Evolutionary conservation across 805 yeast species (phyloP).

Genomic region (Isabelozyma pseudorhagii): DNA sequence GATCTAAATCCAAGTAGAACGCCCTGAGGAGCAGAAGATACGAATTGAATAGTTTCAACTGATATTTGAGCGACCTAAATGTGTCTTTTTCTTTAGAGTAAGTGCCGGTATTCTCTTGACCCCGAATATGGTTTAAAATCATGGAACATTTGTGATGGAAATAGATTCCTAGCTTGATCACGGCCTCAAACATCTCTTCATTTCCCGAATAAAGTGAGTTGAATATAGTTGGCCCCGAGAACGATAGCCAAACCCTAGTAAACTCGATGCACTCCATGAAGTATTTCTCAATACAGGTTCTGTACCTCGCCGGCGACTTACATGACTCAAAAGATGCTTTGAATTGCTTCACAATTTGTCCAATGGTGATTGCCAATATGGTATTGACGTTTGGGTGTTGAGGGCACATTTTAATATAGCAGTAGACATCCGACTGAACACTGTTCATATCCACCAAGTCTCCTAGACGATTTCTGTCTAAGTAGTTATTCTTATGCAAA

Average conservation of each 20-base stretch:
- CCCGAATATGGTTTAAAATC: not conserved
- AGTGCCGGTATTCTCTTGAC: too few relatives aligned
- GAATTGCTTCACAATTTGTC: conserved; percentile 8
- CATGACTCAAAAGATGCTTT: not conserved
- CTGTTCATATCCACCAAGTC: not conserved
- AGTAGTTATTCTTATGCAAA: not conserved
- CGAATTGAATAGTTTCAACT: not conserved
- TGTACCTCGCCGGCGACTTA: not conserved
- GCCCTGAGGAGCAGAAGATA: not conserved
- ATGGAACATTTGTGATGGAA: not conserved
- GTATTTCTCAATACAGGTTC: not conserved
- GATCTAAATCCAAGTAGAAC: not conserved
- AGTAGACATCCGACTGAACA: conserved; percentile 3
- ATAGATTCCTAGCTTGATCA: not conserved
- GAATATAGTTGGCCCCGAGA: conserved; percentile 14
- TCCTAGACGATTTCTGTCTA: not conserved
- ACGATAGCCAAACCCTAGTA: conserved; percentile 15
- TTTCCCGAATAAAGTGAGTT: conserved; percentile 25
- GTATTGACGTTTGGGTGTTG: conserved; percentile 18
- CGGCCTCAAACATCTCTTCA: conserved; percentile 20
- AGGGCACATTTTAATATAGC: conserved; percentile 8
- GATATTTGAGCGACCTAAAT: not conserved
- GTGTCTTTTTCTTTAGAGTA: not conserved
- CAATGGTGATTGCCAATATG: conserved; percentile 14
- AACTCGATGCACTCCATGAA: not conserved